Evolutionary conservation across 2,329 filamentous ascomycete genomes (phyloP).

Genomic region (Alternaria ethzedia): DNA sequence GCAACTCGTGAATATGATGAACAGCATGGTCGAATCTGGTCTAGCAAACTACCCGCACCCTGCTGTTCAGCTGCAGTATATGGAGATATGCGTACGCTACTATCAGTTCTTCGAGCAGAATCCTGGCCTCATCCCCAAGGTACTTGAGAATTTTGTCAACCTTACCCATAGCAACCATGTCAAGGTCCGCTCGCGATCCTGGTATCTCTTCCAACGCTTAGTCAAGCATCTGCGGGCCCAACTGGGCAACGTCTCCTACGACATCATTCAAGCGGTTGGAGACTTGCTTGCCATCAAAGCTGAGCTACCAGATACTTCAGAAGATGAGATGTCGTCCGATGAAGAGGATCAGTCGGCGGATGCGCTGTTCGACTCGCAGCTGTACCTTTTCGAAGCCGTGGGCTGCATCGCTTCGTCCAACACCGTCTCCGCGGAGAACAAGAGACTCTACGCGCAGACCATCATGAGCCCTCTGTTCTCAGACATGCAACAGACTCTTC

Average conservation of each 20-base stretch:
- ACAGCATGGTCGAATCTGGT: conserved; percentile 93
- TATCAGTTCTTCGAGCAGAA: conserved; percentile 90
- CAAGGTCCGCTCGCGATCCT: conserved; percentile 87
- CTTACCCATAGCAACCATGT: conserved; percentile 88
- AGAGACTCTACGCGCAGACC: conserved; percentile 83
- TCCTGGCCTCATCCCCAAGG: conserved; percentile 78
- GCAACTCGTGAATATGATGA: conserved; percentile 89
- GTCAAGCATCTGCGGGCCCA: conserved; percentile 85
- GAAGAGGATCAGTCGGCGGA: conserved; percentile 90
- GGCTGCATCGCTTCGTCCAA: conserved; percentile 87
- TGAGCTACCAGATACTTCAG: conserved; percentile 78
- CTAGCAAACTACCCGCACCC: conserved; percentile 87
- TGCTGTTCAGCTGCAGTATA: conserved; percentile 91
- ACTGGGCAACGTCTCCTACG: conserved; percentile 88
- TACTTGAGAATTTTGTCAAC: conserved; percentile 88
- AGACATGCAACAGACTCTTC: conserved; percentile 85
- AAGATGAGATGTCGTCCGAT: conserved; percentile 92
- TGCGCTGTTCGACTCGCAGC: conserved; percentile 86
- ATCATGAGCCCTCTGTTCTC: conserved; percentile 88
- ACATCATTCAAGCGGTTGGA: conserved; percentile 85
- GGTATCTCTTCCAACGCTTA: conserved; percentile 95
- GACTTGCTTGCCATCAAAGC: conserved; percentile 91
- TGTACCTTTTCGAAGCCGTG: conserved; percentile 93
- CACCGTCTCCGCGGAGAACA: conserved; percentile 79
- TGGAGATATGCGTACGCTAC: conserved; percentile 98